Evolutionary conservation across 805 yeast species (phyloP).

Genomic region (Yamadazyma akitaensis): DNA sequence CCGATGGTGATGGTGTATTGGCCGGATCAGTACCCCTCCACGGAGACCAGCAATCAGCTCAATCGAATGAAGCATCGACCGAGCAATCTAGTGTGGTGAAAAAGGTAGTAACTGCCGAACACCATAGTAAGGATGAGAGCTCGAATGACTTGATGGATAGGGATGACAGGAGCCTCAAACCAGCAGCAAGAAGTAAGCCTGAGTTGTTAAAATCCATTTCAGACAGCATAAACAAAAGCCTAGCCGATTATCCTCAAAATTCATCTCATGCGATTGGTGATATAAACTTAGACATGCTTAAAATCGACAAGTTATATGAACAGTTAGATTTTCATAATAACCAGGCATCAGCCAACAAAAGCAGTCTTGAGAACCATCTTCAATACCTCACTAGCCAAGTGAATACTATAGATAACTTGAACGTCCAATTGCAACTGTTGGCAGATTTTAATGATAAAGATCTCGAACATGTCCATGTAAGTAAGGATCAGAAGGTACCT

Average conservation of each 20-base stretch:
- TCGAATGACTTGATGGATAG: constrained; percentile 18
- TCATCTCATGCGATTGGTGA: constrained; percentile 17
- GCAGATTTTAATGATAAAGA: constrained; percentile 23
- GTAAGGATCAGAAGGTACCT: constrained; percentile 13
- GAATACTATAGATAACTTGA: constrained; percentile 19
- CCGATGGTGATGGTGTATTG: no score
- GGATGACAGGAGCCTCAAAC: constrained; percentile 9
- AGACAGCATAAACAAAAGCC: constrained; percentile 1
- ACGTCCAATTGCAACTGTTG: constrained; percentile 22
- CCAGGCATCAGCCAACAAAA: constrained; percentile 36
- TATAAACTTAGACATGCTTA: constrained; percentile 15
- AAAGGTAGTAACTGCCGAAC: background rate
- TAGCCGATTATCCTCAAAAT: constrained; percentile 16
- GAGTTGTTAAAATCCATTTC: background rate
- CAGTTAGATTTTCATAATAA: constrained; percentile 34
- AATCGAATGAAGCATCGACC: background rate
- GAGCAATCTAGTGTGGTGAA: background rate
- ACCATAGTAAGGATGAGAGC: background rate
- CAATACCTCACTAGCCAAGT: constrained; percentile 27
- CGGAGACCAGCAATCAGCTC: background rate
- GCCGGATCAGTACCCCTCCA: no score
- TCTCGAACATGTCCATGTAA: constrained; percentile 16
- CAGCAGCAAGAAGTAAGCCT: background rate
- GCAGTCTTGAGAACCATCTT: constrained; percentile 28
- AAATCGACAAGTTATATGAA: constrained; percentile 25